These are phyloP conservation scores for Tuber brumale DNA, from an alignment of 495 filamentous ascomycete species.

Conservation along the genomic window DNA sequence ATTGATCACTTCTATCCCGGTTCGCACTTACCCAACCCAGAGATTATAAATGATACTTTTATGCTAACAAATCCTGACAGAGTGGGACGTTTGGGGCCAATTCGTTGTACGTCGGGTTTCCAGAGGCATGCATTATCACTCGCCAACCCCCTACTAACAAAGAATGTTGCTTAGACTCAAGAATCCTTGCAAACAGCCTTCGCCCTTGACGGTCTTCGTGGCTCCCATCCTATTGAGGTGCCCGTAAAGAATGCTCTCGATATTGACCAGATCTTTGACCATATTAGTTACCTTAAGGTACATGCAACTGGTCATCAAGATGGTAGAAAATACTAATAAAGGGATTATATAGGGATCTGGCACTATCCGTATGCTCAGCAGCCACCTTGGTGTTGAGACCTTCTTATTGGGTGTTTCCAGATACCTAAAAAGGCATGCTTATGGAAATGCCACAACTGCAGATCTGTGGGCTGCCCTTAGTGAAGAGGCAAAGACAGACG, in stretches of 20 bases:
- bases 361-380: conserved; percentile 87
- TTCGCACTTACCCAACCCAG: conserved; percentile 37
- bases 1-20: conserved; percentile 81
- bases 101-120: conserved; percentile 66
- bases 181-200: conserved; percentile 89
- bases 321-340: background rate
- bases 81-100: conserved; percentile 92
- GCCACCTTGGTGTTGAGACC: conserved; percentile 72
- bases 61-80: conserved; percentile 43
- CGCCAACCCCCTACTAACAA: conserved; percentile 32
- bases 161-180: conserved; percentile 49
- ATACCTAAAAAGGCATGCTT: conserved; percentile 81
- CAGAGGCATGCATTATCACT: conserved; percentile 53
- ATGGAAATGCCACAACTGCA: conserved; percentile 88
- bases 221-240: conserved; percentile 92
- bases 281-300: conserved; percentile 92
- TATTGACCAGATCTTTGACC: conserved; percentile 93
- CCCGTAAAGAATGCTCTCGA: conserved; percentile 82
- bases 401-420: conserved; percentile 83
- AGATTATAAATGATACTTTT: conserved; percentile 14
- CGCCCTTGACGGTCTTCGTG: conserved; percentile 75
- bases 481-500: conserved; percentile 80
- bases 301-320: conserved; percentile 61
- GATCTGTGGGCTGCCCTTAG: conserved; percentile 89
- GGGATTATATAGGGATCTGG: conserved; percentile 58